phyloP scores from a whole-genome alignment of 139 green algal species.

The Desmodesmus armatus region DNA sequence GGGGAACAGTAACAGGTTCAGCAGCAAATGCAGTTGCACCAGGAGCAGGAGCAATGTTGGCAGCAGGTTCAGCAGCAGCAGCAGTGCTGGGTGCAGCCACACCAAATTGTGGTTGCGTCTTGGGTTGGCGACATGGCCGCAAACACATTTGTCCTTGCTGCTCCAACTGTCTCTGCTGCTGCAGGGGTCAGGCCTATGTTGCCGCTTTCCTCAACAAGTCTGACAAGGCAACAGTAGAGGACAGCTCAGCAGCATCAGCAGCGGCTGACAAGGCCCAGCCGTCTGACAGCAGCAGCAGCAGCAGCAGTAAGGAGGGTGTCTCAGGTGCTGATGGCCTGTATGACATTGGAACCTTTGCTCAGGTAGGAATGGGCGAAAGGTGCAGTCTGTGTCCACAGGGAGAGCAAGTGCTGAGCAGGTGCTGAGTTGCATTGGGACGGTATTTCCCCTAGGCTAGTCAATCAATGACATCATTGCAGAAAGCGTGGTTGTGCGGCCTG shows the following conservation, averaged over 20 bases:
- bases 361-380: constrained; percentile 55
- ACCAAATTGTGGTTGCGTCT: too few relatives aligned
- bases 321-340: constrained; percentile 73
- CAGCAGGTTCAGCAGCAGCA: neutral
- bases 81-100: too few relatives aligned
- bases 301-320: too few relatives aligned
- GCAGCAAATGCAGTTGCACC: too few relatives aligned
- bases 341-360: constrained; percentile 88
- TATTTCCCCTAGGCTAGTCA: too few relatives aligned
- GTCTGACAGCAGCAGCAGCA: neutral
- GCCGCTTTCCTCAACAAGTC: constrained; percentile 86
- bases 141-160: too few relatives aligned
- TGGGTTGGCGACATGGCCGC: too few relatives aligned
- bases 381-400: neutral
- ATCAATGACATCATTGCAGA: too few relatives aligned
- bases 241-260: neutral
- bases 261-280: neutral
- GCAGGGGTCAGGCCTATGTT: constrained; percentile 90
- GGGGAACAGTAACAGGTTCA: too few relatives aligned
- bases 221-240: constrained; percentile 33
- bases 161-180: too few relatives aligned
- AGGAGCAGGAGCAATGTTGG: neutral
- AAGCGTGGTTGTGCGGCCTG: too few relatives aligned
- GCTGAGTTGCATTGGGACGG: too few relatives aligned
- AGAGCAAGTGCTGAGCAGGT: constrained; percentile 50